Conservation (phyloP, 495 filamentous ascomycete genomes). For the Letharia lupina region DNA sequence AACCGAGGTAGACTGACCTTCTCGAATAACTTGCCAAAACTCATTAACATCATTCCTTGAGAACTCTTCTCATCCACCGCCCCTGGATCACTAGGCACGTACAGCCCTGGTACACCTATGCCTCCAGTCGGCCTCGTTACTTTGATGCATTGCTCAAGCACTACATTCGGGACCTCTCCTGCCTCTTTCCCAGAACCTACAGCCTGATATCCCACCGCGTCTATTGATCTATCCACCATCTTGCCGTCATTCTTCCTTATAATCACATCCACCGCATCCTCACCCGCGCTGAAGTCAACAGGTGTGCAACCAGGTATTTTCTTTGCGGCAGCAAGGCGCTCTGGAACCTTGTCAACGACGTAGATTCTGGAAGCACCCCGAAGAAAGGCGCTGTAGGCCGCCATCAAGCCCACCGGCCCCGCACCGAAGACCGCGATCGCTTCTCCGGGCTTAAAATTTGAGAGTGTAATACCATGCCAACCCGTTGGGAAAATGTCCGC, state of each 20-base stretch:
- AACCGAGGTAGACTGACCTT: conserved; percentile 34
- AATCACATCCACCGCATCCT: conserved; percentile 32
- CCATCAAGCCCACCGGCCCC: conserved; percentile 50
- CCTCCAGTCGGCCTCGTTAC: conserved; percentile 42
- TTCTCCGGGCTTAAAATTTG: conserved; percentile 48
- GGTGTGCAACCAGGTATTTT: conserved; percentile 41
- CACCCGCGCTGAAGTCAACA: conserved; percentile 33
- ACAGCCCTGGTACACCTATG: conserved; percentile 41
- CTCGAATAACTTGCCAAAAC: conserved; percentile 54
- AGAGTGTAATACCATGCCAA: conserved; percentile 49
- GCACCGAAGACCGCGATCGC: conserved; percentile 44
- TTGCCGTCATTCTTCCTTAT: conserved; percentile 28
- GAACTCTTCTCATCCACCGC: conserved; percentile 38
- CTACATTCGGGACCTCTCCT: conserved; percentile 37
- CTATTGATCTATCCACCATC: conserved; percentile 46
- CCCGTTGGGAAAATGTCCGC: conserved; percentile 55
- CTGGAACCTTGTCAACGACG: conserved; percentile 48
- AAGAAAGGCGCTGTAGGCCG: conserved; percentile 46
- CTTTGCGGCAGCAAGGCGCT: conserved; percentile 42
- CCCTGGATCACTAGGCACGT: conserved; percentile 39
- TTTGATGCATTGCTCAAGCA: conserved; percentile 41
- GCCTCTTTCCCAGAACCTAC: conserved; percentile 33
- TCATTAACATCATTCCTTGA: conserved; percentile 48
- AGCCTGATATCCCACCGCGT: conserved; percentile 50
- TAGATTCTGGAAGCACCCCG: conserved; percentile 46